These are phyloP conservation scores for Aspergillus bertholletiae DNA, from an alignment of 495 filamentous ascomycete genomes.

Conservation along the genomic window DNA sequence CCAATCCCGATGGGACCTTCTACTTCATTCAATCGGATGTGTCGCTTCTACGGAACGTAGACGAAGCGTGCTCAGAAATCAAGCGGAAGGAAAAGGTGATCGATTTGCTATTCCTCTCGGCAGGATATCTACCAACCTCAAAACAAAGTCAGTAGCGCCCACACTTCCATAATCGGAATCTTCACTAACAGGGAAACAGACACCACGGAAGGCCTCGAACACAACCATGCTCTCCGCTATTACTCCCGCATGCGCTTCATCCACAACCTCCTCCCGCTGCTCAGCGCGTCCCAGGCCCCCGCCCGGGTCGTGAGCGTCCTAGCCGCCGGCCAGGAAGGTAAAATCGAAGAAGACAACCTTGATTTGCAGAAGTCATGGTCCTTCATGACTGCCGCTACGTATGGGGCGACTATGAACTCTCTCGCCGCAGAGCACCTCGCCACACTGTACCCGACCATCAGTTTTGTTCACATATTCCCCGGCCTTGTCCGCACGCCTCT, in stretches of 20 bases:
- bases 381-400: constrained; percentile 29
- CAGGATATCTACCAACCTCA: constrained; percentile 11
- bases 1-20: constrained; percentile 32
- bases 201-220: constrained; percentile 56
- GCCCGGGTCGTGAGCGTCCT: constrained; percentile 59
- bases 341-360: constrained; percentile 46
- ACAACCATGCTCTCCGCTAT: constrained; percentile 49
- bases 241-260: constrained; percentile 64
- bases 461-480: constrained; percentile 56
- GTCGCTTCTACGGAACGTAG: constrained; percentile 55
- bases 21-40: constrained; percentile 57
- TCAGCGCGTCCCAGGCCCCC: constrained; percentile 41
- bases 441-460: constrained; percentile 45
- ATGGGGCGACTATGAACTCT: constrained; percentile 46
- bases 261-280: constrained; percentile 58
- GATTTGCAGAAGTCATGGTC: constrained; percentile 20
- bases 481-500: constrained; percentile 48
- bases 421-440: constrained; percentile 49
- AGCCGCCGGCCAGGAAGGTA: constrained; percentile 50
- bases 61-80: constrained; percentile 56
- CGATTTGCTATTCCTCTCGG: constrained; percentile 56
- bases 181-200: constrained; percentile 27
- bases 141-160: constrained; percentile 10
- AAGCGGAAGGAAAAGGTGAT: constrained; percentile 49
- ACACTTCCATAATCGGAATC: not conserved